phyloP scores from a whole-genome alignment of 352 stramenopile species.

The Pythium dissotocum region DNA sequence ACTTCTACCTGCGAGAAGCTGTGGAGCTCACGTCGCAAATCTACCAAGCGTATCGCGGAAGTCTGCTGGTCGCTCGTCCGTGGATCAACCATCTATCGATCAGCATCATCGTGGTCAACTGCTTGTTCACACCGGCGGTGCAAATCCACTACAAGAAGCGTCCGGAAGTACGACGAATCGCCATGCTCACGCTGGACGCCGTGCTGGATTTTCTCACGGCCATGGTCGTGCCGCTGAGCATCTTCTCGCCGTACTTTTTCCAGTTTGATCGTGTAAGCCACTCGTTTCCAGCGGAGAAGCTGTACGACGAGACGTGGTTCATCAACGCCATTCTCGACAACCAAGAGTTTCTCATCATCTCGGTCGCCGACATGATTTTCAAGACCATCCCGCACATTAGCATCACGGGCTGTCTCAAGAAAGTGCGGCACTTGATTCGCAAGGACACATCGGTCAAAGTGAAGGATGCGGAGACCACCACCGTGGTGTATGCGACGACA shows the following conservation, averaged over 20 bases:
- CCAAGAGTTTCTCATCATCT: slow-evolving; percentile 37
- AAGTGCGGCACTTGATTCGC: slow-evolving; percentile 21
- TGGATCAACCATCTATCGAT: slow-evolving; percentile 38
- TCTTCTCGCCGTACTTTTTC: slow-evolving; percentile 36
- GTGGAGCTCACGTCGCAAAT: slow-evolving; percentile 29
- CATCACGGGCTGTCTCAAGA: slow-evolving; percentile 26
- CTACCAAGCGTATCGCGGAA: slow-evolving; percentile 23
- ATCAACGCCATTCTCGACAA: slow-evolving; percentile 46
- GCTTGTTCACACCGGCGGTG: slow-evolving; percentile 29
- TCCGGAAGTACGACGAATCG: slow-evolving; percentile 19
- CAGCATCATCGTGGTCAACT: slow-evolving; percentile 32
- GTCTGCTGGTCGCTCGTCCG: slow-evolving; percentile 17
- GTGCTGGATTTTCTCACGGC: slow-evolving; percentile 32
- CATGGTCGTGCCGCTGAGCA: slow-evolving; percentile 36
- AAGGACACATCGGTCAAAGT: slow-evolving; percentile 22
- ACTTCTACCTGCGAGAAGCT: slow-evolving; percentile 24
- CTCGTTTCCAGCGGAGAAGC: slow-evolving; percentile 32
- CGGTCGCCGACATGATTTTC: slow-evolving; percentile 23
- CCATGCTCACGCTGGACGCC: slow-evolving; percentile 33
- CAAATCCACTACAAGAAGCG: slow-evolving; percentile 25
- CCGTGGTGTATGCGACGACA: slow-evolving; percentile 2
- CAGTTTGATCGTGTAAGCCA: slow-evolving; percentile 32
- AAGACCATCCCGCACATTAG: slow-evolving; percentile 31
- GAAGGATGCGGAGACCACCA: neutral
- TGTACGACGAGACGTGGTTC: slow-evolving; percentile 45